These are phyloP conservation scores for Astrothelium macrocarpum DNA, from an alignment of 495 filamentous ascomycete species.

Conservation along the genomic window DNA sequence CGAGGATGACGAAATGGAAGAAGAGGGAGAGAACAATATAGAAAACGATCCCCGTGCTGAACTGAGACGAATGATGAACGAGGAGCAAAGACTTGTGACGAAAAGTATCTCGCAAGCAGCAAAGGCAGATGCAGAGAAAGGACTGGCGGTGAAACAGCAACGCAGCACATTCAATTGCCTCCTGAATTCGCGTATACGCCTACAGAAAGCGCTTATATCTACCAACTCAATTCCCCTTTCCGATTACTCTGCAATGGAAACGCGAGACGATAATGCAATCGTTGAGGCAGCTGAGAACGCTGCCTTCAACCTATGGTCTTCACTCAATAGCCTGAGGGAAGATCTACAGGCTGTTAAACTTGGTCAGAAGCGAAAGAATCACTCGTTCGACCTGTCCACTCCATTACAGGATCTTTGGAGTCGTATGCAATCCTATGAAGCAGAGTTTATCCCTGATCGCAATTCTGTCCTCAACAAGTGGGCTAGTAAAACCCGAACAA, in stretches of 20 bases:
- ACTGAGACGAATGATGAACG: conserved; percentile 57
- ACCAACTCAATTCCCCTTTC: conserved; percentile 59
- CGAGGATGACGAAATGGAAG: conserved; percentile 23
- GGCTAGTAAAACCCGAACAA: conserved; percentile 47
- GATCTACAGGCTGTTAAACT: conserved; percentile 46
- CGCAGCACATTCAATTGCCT: conserved; percentile 76
- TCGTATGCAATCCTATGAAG: conserved; percentile 58
- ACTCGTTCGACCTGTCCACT: conserved; percentile 40
- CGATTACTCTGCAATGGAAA: neutral
- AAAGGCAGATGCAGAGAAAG: conserved; percentile 73
- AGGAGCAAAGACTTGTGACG: conserved; percentile 60
- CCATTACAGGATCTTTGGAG: conserved; percentile 57
- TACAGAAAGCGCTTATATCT: conserved; percentile 81
- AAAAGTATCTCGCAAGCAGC: conserved; percentile 62
- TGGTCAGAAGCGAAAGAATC: conserved; percentile 43
- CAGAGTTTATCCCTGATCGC: conserved; percentile 40
- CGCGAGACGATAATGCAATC: conserved; percentile 33
- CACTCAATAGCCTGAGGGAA: conserved; percentile 62
- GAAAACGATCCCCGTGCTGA: conserved; percentile 41
- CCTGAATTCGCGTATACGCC: conserved; percentile 74
- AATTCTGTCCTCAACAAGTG: conserved; percentile 56
- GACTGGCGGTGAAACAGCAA: conserved; percentile 73
- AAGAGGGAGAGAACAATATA: conserved; percentile 26
- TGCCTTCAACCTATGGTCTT: conserved; percentile 80
- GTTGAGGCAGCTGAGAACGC: conserved; percentile 68